Percentiles rank a stretch among this genome's conserved stretches.
Evolutionary conservation across 1,139 yeast species (phyloP).

Genomic region (Kodamaea arcana): DNA sequence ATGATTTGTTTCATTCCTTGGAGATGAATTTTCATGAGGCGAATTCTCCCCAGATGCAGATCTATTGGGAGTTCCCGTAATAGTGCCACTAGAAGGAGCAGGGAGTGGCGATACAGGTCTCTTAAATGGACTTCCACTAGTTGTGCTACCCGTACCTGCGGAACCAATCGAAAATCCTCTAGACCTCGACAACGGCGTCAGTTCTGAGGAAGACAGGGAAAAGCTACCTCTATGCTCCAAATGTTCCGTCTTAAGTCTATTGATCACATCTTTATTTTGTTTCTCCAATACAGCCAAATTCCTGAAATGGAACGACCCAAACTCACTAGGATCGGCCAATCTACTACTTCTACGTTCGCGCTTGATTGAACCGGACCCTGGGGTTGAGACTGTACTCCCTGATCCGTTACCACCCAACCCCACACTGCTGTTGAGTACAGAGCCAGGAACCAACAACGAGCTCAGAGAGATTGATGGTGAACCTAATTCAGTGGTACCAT

Average conservation of each 20-base stretch:
- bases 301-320: conserved; percentile 90
- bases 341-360: conserved; percentile 65
- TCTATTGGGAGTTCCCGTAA: conserved; percentile 13
- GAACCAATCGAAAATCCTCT: conserved; percentile 36
- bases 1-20: conserved; percentile 24
- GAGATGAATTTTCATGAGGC: conserved; percentile 11
- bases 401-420: conserved; percentile 1
- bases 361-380: conserved; percentile 26
- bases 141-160: conserved; percentile 8
- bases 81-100: conserved; percentile 2
- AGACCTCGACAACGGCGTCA: conserved; percentile 32
- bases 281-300: conserved; percentile 86
- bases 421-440: conserved; percentile 8
- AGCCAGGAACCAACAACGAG: conserved; percentile 12
- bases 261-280: conserved; percentile 90
- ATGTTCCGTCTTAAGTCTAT: conserved; percentile 80
- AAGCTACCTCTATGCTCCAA: conserved; percentile 48
- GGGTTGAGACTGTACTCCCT: conserved; percentile 5
- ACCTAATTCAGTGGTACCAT: conserved; percentile 16
- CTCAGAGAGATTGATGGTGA: conserved; percentile 17
- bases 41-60: conserved; percentile 21
- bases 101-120: conserved; percentile 26
- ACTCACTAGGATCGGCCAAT: conserved; percentile 72
- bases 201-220: conserved; percentile 43
- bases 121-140: conserved; percentile 31